These are phyloP conservation scores for Scalesia atractyloides DNA, from an alignment of 129 eudicot genomes.

Conservation along the genomic window DNA sequence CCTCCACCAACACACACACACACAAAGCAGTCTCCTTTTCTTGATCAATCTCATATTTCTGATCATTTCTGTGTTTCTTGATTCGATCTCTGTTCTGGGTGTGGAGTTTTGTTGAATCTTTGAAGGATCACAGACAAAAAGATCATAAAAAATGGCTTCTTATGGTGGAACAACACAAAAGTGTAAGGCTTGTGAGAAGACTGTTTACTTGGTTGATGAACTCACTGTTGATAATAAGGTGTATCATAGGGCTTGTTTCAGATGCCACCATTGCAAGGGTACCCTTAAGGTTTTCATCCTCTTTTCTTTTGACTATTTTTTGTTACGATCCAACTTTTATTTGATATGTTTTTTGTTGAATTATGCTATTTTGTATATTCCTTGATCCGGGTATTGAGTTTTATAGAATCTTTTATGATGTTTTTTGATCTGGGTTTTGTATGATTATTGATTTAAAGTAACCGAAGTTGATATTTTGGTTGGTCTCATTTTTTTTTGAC, in stretches of 20 bases:
- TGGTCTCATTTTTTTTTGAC: no score
- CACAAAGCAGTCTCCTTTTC: conserved; percentile 23
- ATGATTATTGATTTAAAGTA: conserved; percentile 8
- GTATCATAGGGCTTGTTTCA: conserved; percentile 86
- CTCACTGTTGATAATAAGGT: conserved; percentile 80
- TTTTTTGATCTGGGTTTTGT: conserved; percentile 32
- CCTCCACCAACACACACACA: conserved; percentile 25
- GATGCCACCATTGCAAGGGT: conserved; percentile 98
- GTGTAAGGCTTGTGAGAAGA: conserved; percentile 96
- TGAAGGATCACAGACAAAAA: conserved; percentile 10
- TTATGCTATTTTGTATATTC: neutral
- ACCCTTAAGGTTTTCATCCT: conserved; percentile 89
- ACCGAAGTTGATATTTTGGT: conserved; percentile 1
- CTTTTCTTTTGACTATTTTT: neutral
- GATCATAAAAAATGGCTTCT: conserved; percentile 48
- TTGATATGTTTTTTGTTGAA: neutral
- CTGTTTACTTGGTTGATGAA: conserved; percentile 92
- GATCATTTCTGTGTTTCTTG: conserved; percentile 22
- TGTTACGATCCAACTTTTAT: conserved; percentile 14
- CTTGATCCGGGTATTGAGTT: conserved; percentile 31
- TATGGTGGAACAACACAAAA: conserved; percentile 90
- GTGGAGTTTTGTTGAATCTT: conserved; percentile 18
- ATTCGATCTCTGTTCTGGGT: conserved; percentile 24
- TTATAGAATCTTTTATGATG: no score
- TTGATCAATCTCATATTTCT: conserved; percentile 22